phyloP scores from a whole-genome alignment of 2,329 filamentous ascomycete species.

The Cladobotryum mycophilum region DNA sequence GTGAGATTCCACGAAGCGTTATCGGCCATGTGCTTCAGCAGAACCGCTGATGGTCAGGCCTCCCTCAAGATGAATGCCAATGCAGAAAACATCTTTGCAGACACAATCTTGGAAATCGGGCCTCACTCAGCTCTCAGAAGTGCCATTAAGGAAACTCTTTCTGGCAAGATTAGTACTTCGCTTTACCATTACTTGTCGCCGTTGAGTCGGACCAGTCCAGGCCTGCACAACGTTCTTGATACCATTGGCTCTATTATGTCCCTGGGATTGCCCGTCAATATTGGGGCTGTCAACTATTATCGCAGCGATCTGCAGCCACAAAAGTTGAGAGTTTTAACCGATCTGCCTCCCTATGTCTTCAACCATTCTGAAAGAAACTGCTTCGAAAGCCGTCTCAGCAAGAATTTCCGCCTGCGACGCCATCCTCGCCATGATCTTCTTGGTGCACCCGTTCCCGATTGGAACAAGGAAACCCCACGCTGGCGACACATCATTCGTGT shows the following conservation, averaged over 20 bases:
- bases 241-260: slow-evolving; percentile 1
- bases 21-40: slow-evolving; percentile 3
- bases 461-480: slow-evolving; percentile 16
- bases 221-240: neutral
- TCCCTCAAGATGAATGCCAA: neutral
- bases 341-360: slow-evolving; percentile 31
- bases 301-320: neutral
- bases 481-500: slow-evolving; percentile 18
- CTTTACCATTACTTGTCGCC: neutral
- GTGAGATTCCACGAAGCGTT: slow-evolving; percentile 15
- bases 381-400: slow-evolving; percentile 23
- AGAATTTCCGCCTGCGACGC: slow-evolving; percentile 23
- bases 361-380: slow-evolving; percentile 29
- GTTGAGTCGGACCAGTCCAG: slow-evolving; percentile 1
- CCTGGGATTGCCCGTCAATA: slow-evolving; percentile 1
- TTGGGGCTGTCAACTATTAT: slow-evolving; percentile 1
- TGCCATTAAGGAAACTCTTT: slow-evolving; percentile 5
- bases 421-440: slow-evolving; percentile 33
- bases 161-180: neutral
- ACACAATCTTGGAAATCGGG: slow-evolving; percentile 17
- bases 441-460: slow-evolving; percentile 21
- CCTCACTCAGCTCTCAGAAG: slow-evolving; percentile 15
- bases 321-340: slow-evolving; percentile 11
- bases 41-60: slow-evolving; percentile 1
- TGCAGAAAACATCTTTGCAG: slow-evolving; percentile 1